Conservation (phyloP, 73 alveolate genomes). For the Paramecium biaurelia region DNA sequence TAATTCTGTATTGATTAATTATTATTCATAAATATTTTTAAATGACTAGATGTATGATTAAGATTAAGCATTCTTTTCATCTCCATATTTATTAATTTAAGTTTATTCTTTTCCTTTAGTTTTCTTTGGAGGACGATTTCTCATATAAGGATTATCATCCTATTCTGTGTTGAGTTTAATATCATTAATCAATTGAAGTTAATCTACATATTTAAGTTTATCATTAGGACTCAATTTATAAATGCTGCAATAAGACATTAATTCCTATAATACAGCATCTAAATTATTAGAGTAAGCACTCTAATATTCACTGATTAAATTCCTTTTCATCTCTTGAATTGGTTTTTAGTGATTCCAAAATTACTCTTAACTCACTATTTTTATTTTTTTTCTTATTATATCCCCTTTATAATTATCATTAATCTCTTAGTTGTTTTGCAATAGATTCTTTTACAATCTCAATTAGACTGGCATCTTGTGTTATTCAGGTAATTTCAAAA, state of each 20-base stretch:
- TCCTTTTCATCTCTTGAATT: background rate
- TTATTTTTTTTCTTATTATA: background rate
- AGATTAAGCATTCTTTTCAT: background rate
- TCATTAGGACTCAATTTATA: background rate
- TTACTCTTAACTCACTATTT: background rate
- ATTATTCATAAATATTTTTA: background rate
- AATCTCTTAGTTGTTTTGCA: background rate
- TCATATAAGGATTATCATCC: background rate
- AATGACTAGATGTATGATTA: background rate
- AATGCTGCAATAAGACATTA: background rate
- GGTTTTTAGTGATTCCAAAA: background rate
- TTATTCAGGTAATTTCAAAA: background rate
- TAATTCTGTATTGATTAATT: background rate
- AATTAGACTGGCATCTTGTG: background rate
- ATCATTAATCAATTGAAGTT: background rate
- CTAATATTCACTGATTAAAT: background rate
- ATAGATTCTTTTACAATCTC: background rate
- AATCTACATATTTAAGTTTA: background rate
- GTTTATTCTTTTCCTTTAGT: background rate
- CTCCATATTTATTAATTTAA: background rate
- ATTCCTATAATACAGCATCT: background rate
- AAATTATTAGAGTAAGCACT: background rate
- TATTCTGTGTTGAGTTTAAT: background rate
- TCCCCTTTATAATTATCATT: background rate
- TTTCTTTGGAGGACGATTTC: conserved; percentile 9